These are phyloP conservation scores for Crithidia thermophila DNA, from an alignment of 208 protist genomes.

Conservation along the genomic window DNA sequence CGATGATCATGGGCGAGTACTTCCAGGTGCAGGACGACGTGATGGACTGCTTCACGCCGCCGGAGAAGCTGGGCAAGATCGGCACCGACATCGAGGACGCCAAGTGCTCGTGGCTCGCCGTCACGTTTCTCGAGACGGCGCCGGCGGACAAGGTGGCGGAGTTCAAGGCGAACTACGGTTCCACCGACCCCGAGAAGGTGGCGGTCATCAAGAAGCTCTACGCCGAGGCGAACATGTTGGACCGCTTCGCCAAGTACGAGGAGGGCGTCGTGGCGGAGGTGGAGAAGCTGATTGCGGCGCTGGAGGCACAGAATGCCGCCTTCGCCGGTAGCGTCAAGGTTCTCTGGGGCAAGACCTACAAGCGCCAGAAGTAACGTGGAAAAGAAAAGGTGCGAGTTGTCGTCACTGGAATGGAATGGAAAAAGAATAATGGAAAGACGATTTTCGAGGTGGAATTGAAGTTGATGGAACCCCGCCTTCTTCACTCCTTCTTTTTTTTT, in stretches of 20 bases:
- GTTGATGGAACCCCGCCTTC: too few species aligned
- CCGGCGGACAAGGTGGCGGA: constrained; percentile 48
- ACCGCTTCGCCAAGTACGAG: constrained; percentile 86
- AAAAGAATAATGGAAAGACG: too few species aligned
- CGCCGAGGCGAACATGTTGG: constrained; percentile 69
- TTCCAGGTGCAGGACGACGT: constrained; percentile 99
- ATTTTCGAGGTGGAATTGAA: too few species aligned
- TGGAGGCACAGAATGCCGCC: constrained; percentile 37
- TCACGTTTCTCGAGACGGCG: constrained; percentile 81
- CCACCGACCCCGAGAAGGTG: constrained; percentile 71
- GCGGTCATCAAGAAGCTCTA: constrained; percentile 91
- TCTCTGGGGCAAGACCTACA: constrained; percentile 91
- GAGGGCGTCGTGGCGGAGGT: constrained; percentile 63
- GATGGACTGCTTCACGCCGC: constrained; percentile 97
- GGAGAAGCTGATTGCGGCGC: constrained; percentile 42
- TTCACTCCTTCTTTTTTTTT: too few species aligned
- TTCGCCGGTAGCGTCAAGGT: constrained; percentile 68
- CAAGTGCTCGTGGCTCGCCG: constrained; percentile 97
- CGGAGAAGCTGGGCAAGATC: constrained; percentile 96
- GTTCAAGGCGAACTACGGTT: constrained; percentile 94
- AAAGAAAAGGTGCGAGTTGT: background rate
- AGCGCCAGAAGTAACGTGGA: constrained; percentile 70
- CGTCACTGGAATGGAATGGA: too few species aligned
- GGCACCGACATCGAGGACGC: constrained; percentile 98
- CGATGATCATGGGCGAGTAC: constrained; percentile 96